These are phyloP conservation scores for Allium cepa DNA, from an alignment of 106 monocot genomes.

Conservation along the genomic window DNA sequence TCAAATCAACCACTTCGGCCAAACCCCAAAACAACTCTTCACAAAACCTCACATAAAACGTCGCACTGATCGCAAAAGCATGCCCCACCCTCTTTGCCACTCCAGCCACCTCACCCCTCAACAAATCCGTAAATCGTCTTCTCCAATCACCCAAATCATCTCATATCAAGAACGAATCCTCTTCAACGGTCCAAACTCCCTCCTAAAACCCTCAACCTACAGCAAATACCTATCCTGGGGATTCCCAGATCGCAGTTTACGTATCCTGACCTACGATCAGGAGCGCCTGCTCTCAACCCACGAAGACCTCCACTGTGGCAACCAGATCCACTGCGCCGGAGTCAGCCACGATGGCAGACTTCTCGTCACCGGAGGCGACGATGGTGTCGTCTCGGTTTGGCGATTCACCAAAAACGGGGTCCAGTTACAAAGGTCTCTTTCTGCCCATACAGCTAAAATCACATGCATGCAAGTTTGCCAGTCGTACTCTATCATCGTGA, in stretches of 20 bases:
- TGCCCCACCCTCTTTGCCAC: slow-evolving; percentile 72
- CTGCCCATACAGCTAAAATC: slow-evolving; percentile 81
- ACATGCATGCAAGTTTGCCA: slow-evolving; percentile 85
- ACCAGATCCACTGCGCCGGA: slow-evolving; percentile 84
- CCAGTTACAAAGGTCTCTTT: slow-evolving; percentile 49
- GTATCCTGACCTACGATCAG: slow-evolving; percentile 86
- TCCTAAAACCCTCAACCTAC: slow-evolving; percentile 73
- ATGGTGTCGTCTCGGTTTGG: slow-evolving; percentile 84
- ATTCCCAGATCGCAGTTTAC: slow-evolving; percentile 85
- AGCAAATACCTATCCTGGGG: slow-evolving; percentile 92
- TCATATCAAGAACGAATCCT: slow-evolving; percentile 71
- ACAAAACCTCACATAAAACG: slow-evolving; percentile 75
- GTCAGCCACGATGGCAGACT: slow-evolving; percentile 84
- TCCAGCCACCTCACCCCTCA: slow-evolving; percentile 43
- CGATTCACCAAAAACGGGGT: slow-evolving; percentile 43
- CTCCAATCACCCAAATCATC: slow-evolving; percentile 66
- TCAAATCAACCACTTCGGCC: slow-evolving; percentile 98
- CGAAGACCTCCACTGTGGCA: slow-evolving; percentile 84
- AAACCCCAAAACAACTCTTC: slow-evolving; percentile 95
- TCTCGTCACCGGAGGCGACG: slow-evolving; percentile 82
- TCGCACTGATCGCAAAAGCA: slow-evolving; percentile 46
- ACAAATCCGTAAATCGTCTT: slow-evolving; percentile 43
- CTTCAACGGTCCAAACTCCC: slow-evolving; percentile 38
- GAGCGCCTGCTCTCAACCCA: slow-evolving; percentile 79
- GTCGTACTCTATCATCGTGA: slow-evolving; percentile 69